Conservation (phyloP, 352 stramenopile species). For the Globisporangium echinulatum region DNA sequence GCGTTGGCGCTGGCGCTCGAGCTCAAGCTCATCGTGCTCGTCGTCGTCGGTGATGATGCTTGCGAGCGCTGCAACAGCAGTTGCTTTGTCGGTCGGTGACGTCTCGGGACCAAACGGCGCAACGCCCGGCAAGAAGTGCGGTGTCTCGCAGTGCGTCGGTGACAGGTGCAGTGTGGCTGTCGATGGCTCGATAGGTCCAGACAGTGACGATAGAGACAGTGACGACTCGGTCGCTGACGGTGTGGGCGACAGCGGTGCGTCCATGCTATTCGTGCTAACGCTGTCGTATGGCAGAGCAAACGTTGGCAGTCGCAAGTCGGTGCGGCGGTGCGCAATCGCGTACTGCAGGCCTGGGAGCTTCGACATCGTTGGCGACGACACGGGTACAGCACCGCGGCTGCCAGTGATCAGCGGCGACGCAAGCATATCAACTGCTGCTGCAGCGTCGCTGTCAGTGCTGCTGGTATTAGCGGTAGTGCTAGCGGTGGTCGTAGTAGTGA, state of each 20-base stretch:
- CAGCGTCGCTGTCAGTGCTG: too few relatives aligned
- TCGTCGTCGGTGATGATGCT: neutral
- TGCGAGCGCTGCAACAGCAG: neutral
- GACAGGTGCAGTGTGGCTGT: slow-evolving; percentile 18
- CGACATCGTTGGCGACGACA: slow-evolving; percentile 33
- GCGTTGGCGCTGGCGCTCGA: slow-evolving; percentile 7
- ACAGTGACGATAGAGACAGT: neutral
- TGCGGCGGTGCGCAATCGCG: slow-evolving; percentile 41
- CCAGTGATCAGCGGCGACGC: slow-evolving; percentile 34
- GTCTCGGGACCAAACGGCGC: slow-evolving; percentile 23
- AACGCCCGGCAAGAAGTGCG: slow-evolving; percentile 23
- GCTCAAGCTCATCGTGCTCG: slow-evolving; percentile 11
- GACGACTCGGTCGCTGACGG: neutral
- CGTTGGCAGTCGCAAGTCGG: slow-evolving; percentile 44
- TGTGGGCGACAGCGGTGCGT: slow-evolving; percentile 2
- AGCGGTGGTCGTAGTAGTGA: too few relatives aligned
- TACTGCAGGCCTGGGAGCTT: slow-evolving; percentile 63
- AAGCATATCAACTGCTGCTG: slow-evolving; percentile 12
- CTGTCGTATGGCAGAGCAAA: slow-evolving; percentile 18
- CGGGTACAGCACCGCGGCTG: slow-evolving; percentile 17
- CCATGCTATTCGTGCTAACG: slow-evolving; percentile 5
- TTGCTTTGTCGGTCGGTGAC: slow-evolving; percentile 32
- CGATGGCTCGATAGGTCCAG: neutral
- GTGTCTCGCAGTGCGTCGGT: slow-evolving; percentile 25
- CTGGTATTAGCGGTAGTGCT: too few relatives aligned